These are phyloP conservation scores for Komagataella mondaviorum DNA, from an alignment of 805 yeast genomes.

Conservation along the genomic window DNA sequence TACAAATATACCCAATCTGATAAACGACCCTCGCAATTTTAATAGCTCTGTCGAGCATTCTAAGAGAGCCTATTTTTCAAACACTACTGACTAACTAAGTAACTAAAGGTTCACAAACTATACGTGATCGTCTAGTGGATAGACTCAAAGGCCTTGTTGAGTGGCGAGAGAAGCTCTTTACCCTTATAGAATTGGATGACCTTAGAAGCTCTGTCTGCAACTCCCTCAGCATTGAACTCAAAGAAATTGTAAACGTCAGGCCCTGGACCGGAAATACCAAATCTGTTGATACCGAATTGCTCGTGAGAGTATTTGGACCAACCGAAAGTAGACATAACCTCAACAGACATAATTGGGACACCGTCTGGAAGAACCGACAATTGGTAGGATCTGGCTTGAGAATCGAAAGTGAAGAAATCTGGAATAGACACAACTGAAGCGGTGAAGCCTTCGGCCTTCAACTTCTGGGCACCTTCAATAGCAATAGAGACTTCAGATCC, in stretches of 20 bases:
- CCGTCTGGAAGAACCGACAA: slow-evolving; percentile 89
- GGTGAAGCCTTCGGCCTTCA: slow-evolving; percentile 52
- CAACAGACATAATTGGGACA: slow-evolving; percentile 84
- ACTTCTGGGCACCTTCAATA: slow-evolving; percentile 69
- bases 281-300: slow-evolving; percentile 89
- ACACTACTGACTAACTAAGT: not conserved
- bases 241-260: slow-evolving; percentile 69
- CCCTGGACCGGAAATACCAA: slow-evolving; percentile 94
- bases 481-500: slow-evolving; percentile 90
- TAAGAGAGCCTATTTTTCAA: not conserved
- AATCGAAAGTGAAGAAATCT: slow-evolving; percentile 82
- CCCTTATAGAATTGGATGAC: slow-evolving; percentile 79
- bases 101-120: not conserved
- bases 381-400: slow-evolving; percentile 69
- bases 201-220: slow-evolving; percentile 74
- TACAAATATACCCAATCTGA: slow-evolving; percentile 1
- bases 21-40: not conserved
- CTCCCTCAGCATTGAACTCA: slow-evolving; percentile 87
- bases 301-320: slow-evolving; percentile 95
- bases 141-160: slow-evolving; percentile 59
- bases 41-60: not conserved
- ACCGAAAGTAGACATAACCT: slow-evolving; percentile 82
- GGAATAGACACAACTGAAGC: slow-evolving; percentile 87
- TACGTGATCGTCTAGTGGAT: not conserved
- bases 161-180: slow-evolving; percentile 55